phyloP scores from a whole-genome alignment of 208 protist genomes.

The Leishmania lainsoni region DNA sequence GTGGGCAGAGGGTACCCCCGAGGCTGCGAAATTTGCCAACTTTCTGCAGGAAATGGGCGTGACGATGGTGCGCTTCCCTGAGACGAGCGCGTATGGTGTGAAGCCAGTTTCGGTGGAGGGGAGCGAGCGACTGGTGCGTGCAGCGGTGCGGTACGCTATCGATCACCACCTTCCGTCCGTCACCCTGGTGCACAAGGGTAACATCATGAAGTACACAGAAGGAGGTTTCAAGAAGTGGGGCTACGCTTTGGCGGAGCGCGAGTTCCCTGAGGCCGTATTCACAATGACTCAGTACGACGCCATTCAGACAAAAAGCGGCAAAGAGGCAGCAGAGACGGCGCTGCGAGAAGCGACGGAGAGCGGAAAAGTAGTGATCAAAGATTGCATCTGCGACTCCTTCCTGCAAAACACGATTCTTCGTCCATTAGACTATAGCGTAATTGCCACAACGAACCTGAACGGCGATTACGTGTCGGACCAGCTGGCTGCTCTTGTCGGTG shows the following conservation, averaged over 20 bases:
- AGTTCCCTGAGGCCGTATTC: conserved; percentile 35
- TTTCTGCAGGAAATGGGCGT: conserved; percentile 46
- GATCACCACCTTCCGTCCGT: conserved; percentile 49
- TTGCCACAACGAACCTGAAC: conserved; percentile 60
- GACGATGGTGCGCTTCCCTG: conserved; percentile 47
- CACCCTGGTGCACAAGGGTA: conserved; percentile 62
- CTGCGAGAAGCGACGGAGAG: conserved; percentile 30
- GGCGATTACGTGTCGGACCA: conserved; percentile 66
- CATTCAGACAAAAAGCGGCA: conserved; percentile 37
- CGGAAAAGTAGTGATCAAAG: conserved; percentile 54
- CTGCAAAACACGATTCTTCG: conserved; percentile 57
- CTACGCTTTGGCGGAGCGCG: conserved; percentile 47
- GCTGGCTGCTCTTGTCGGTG: conserved; percentile 70
- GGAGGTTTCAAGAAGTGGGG: conserved; percentile 55
- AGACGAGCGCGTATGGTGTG: conserved; percentile 43
- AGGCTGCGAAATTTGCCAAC: conserved; percentile 32
- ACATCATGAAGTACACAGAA: conserved; percentile 71
- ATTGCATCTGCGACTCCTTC: conserved; percentile 62
- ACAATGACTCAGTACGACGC: conserved; percentile 44
- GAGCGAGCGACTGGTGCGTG: conserved; percentile 53
- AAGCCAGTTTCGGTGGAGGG: conserved; percentile 54
- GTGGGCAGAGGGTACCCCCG: conserved; percentile 43
- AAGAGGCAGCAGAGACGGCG: conserved; percentile 36
- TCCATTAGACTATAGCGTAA: conserved; percentile 46
- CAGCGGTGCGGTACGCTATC: conserved; percentile 47